Percentiles rank a stretch among this genome's conserved stretches.
These are phyloP conservation scores for Trichodelitschia bisporula DNA, from an alignment of 495 filamentous ascomycete species.

Conservation along the genomic window DNA sequence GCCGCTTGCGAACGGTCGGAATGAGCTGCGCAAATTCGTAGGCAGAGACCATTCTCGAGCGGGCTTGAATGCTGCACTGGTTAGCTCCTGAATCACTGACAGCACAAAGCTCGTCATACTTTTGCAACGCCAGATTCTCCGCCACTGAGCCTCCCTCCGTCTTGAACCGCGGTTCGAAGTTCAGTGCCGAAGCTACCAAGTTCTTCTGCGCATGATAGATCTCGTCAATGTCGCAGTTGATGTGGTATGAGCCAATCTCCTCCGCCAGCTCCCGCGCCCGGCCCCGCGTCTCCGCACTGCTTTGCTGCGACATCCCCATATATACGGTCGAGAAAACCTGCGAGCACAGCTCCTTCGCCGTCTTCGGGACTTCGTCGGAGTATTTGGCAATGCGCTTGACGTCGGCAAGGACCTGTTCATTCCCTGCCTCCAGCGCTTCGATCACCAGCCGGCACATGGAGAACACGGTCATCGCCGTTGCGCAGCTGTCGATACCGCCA, in stretches of 20 bases:
- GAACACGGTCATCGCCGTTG: constrained; percentile 41
- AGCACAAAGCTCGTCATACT: too few relatives aligned
- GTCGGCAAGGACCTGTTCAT: constrained; percentile 46
- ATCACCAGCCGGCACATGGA: constrained; percentile 54
- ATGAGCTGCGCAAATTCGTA: constrained; percentile 52
- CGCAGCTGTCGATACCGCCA: constrained; percentile 53
- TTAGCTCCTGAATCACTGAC: too few relatives aligned
- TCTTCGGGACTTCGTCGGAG: constrained; percentile 24
- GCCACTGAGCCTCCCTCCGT: constrained; percentile 33
- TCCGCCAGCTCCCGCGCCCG: constrained; percentile 42
- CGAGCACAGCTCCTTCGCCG: constrained; percentile 18
- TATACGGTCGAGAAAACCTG: constrained; percentile 49
- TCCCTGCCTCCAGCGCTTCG: constrained; percentile 33
- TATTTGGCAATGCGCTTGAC: constrained; percentile 32
- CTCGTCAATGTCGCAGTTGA: constrained; percentile 53
- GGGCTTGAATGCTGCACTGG: constrained; percentile 70
- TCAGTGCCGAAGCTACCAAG: constrained; percentile 27
- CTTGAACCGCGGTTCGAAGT: constrained; percentile 40
- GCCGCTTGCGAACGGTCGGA: constrained; percentile 27
- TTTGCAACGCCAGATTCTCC: constrained; percentile 48
- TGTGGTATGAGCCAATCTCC: constrained; percentile 50
- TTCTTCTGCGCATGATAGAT: constrained; percentile 28
- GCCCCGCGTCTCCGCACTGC: constrained; percentile 40
- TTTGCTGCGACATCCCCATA: constrained; percentile 60
- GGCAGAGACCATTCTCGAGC: constrained; percentile 55